These are phyloP conservation scores for Ophiostoma novo-ulmi DNA, from an alignment of 2,329 filamentous ascomycete genomes.

Conservation along the genomic window DNA sequence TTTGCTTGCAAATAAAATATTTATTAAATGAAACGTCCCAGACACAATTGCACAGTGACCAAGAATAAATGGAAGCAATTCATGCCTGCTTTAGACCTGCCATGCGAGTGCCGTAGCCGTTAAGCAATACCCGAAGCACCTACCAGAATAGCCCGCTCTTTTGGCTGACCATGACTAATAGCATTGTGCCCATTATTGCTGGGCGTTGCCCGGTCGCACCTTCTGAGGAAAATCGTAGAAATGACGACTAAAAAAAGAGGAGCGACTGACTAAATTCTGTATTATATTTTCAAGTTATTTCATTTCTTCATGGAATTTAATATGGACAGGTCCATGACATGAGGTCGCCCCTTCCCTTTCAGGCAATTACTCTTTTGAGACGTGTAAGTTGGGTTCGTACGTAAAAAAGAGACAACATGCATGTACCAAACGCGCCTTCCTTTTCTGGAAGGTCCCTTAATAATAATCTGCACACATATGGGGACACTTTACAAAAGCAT, in stretches of 20 bases:
- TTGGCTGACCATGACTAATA: background rate
- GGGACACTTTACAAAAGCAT: background rate
- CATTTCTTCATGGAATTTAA: background rate
- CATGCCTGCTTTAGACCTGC: no score
- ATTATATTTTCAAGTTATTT: background rate
- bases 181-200: background rate
- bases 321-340: background rate
- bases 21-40: no score
- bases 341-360: background rate
- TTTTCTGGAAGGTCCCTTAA: background rate
- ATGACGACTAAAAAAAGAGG: background rate
- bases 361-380: slow-evolving; percentile 23
- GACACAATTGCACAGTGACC: no score
- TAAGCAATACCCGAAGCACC: no score
- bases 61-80: no score
- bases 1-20: no score
- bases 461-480: background rate
- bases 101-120: no score
- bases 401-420: background rate
- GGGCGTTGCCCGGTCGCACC: background rate
- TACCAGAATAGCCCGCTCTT: no score
- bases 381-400: slow-evolving; percentile 21
- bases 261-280: background rate
- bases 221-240: background rate
- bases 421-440: slow-evolving; percentile 6